phyloP scores from a whole-genome alignment of 257 asterid species.

The Jaltomata sinuosa region DNA sequence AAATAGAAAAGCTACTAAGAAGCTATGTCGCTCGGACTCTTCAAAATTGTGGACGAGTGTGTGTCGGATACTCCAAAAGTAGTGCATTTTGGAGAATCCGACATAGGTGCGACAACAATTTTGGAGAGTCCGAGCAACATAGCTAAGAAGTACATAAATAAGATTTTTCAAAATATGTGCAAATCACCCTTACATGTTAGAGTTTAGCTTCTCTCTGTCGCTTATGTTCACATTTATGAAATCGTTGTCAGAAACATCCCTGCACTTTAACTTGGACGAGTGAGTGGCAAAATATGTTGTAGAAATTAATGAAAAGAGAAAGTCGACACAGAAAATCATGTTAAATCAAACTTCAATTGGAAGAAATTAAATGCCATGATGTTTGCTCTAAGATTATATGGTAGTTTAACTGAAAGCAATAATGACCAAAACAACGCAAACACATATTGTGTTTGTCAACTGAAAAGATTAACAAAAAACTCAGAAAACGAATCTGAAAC shows the following conservation, averaged over 20 bases:
- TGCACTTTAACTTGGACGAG: background rate
- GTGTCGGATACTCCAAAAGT: too few relatives aligned
- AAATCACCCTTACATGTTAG: background rate
- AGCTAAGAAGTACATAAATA: background rate
- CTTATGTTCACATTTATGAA: background rate
- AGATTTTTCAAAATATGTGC: background rate
- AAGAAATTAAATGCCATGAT: background rate
- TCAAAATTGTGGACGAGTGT: too few relatives aligned
- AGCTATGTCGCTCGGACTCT: background rate
- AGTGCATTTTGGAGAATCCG: too few relatives aligned
- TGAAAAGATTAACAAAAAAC: too few relatives aligned
- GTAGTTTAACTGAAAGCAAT: too few relatives aligned
- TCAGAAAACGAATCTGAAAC: too few relatives aligned
- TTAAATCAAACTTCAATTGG: background rate
- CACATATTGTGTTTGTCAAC: too few relatives aligned
- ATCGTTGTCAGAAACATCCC: constrained; percentile 15
- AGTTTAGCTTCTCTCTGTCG: background rate
- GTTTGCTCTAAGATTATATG: background rate
- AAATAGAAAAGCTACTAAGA: background rate
- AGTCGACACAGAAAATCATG: background rate
- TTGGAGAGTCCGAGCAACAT: too few relatives aligned
- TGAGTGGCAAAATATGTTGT: background rate
- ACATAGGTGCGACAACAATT: too few relatives aligned
- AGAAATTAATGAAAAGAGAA: background rate
- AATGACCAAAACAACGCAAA: too few relatives aligned